Evolutionary conservation across 352 stramenopile species (phyloP).

Genomic region (Hyaloperonospora brassicae): DNA sequence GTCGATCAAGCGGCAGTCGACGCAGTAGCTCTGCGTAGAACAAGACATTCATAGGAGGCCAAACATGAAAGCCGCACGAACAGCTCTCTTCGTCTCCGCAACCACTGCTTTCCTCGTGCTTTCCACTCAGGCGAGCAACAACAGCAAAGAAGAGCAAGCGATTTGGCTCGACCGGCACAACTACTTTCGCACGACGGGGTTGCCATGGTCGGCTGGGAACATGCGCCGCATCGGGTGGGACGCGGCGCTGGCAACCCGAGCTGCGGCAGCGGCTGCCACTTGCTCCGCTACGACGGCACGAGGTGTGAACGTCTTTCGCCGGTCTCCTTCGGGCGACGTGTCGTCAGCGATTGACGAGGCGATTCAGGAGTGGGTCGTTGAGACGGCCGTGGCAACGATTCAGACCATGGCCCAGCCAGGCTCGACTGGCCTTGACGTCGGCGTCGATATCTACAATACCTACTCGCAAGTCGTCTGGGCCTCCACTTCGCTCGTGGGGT

Average conservation of each 20-base stretch:
- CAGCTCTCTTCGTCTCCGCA: too few relatives aligned
- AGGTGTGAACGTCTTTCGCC: conserved; percentile 45
- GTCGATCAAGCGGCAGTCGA: too few relatives aligned
- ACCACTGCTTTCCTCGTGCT: too few relatives aligned
- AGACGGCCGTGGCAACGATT: conserved; percentile 39
- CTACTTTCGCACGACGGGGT: conserved; percentile 64
- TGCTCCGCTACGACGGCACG: conserved; percentile 29
- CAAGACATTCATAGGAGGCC: too few relatives aligned
- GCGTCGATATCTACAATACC: conserved; percentile 52
- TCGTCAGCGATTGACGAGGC: conserved; percentile 42
- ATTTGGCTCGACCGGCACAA: conserved; percentile 71
- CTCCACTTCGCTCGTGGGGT: conserved; percentile 54
- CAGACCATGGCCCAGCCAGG: conserved; percentile 41
- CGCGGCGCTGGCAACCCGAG: conserved; percentile 31
- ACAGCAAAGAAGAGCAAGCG: conserved; percentile 35
- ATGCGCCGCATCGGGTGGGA: conserved; percentile 71
- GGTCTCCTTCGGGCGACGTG: conserved; percentile 20
- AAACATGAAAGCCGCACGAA: too few relatives aligned
- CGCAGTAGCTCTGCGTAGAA: too few relatives aligned
- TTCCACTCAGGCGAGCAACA: conserved; percentile 6
- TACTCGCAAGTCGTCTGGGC: conserved; percentile 74
- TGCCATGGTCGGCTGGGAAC: conserved; percentile 53
- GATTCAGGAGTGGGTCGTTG: conserved; percentile 53
- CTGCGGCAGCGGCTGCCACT: conserved; percentile 27
- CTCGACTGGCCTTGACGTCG: conserved; percentile 33